phyloP scores from a whole-genome alignment of 352 stramenopile genomes.

The Pythium diclinum region DNA sequence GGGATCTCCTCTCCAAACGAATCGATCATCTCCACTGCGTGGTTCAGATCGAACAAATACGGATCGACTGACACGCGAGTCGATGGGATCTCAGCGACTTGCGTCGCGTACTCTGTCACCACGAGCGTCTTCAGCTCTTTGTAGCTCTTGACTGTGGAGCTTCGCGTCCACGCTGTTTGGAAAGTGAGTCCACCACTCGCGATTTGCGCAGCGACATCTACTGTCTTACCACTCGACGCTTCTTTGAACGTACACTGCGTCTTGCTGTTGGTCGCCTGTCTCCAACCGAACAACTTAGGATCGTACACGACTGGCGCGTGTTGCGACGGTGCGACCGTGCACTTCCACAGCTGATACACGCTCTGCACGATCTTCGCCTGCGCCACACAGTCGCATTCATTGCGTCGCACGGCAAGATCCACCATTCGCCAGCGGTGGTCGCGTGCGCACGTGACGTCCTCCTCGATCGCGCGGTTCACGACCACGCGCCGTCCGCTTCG shows the following conservation, averaged over 20 bases:
- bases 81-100: constrained; percentile 34
- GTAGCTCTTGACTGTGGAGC: constrained; percentile 70
- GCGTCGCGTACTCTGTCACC: constrained; percentile 32
- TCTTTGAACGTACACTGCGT: constrained; percentile 57
- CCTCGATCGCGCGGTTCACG: constrained; percentile 67
- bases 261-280: constrained; percentile 41
- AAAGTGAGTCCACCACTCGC: constrained; percentile 48
- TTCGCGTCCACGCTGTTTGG: constrained; percentile 63
- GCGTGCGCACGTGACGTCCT: constrained; percentile 81
- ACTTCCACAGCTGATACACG: constrained; percentile 95
- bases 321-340: constrained; percentile 52
- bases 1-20: constrained; percentile 82
- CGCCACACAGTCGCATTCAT: constrained; percentile 91
- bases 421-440: constrained; percentile 95
- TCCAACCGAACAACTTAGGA: constrained; percentile 53
- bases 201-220: constrained; percentile 20
- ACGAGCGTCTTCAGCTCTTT: constrained; percentile 63
- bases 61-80: constrained; percentile 66
- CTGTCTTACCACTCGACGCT: constrained; percentile 10
- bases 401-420: constrained; percentile 76
- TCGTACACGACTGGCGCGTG: constrained; percentile 34
- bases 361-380: constrained; percentile 86
- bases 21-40: constrained; percentile 84
- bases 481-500: constrained; percentile 24
- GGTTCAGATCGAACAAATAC: constrained; percentile 91